phyloP scores from a whole-genome alignment of 768 basidiomycete genomes.

The Pluteus cervinus region DNA sequence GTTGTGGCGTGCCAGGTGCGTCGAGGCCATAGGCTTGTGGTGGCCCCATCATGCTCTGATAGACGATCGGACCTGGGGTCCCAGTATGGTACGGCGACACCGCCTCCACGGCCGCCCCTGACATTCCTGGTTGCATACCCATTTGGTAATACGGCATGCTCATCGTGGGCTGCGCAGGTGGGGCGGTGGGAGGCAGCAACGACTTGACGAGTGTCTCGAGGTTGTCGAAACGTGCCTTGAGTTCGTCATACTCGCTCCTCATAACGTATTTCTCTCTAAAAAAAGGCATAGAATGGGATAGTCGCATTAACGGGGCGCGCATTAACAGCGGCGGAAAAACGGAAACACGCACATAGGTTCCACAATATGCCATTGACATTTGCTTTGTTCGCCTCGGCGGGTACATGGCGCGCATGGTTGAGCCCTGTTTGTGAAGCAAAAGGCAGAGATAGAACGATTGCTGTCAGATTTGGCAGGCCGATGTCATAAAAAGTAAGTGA shows the following conservation, averaged over 20 bases:
- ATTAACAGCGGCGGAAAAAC: slow-evolving; percentile 12
- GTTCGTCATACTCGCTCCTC: slow-evolving; percentile 69
- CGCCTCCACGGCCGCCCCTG: slow-evolving; percentile 26
- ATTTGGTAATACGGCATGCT: slow-evolving; percentile 26
- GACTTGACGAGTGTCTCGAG: slow-evolving; percentile 53
- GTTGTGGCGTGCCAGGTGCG: slow-evolving; percentile 14
- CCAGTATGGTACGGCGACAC: slow-evolving; percentile 22
- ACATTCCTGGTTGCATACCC: slow-evolving; percentile 16
- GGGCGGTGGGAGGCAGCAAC: slow-evolving; percentile 24
- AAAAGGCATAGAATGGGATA: slow-evolving; percentile 5
- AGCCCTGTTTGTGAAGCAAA: slow-evolving; percentile 34
- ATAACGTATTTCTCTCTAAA: slow-evolving; percentile 76
- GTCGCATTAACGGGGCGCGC: slow-evolving; percentile 11
- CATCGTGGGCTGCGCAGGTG: slow-evolving; percentile 8
- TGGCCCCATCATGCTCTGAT: slow-evolving; percentile 29
- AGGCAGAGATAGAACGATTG: slow-evolving; percentile 9
- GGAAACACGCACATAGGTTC: slow-evolving; percentile 56
- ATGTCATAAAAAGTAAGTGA: slow-evolving; percentile 14
- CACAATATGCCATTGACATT: slow-evolving; percentile 79
- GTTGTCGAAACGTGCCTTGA: slow-evolving; percentile 57
- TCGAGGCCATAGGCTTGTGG: slow-evolving; percentile 20
- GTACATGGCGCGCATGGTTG: slow-evolving; percentile 81
- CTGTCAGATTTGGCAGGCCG: slow-evolving; percentile 16
- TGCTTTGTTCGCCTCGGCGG: slow-evolving; percentile 71
- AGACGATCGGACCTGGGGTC: slow-evolving; percentile 18